These are phyloP conservation scores for Pseudogymnoascus pannorum DNA, from an alignment of 2,329 filamentous ascomycete species.

Conservation along the genomic window DNA sequence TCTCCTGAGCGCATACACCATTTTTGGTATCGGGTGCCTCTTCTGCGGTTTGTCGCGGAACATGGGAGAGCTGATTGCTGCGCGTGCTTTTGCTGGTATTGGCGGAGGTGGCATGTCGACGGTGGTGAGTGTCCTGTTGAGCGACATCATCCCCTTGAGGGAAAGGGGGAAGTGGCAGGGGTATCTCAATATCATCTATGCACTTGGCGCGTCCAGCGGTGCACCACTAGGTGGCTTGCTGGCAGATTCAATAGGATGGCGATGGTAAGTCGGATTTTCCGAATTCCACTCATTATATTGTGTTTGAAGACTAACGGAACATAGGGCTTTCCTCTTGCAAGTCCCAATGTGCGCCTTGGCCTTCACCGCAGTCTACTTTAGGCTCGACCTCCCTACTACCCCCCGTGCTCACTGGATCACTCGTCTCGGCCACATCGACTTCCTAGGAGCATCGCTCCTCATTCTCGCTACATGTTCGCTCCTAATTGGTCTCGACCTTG, in stretches of 20 bases:
- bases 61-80: constrained; percentile 59
- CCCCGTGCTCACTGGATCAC: constrained; percentile 55
- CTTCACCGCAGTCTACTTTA: constrained; percentile 54
- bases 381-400: constrained; percentile 52
- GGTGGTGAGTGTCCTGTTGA: constrained; percentile 61
- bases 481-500: constrained; percentile 63
- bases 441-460: constrained; percentile 61
- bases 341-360: constrained; percentile 61
- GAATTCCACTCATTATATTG: background rate
- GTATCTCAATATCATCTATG: constrained; percentile 63
- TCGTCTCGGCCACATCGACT: constrained; percentile 64
- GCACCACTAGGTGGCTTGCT: constrained; percentile 64
- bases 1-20: constrained; percentile 54
- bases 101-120: constrained; percentile 68
- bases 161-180: constrained; percentile 70
- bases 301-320: constrained; percentile 1
- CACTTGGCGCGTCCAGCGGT: constrained; percentile 58
- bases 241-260: constrained; percentile 68
- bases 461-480: constrained; percentile 58
- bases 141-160: constrained; percentile 62
- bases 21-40: constrained; percentile 59
- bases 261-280: constrained; percentile 46
- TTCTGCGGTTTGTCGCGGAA: constrained; percentile 55
- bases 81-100: constrained; percentile 49
- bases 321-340: constrained; percentile 63